Percentiles rank a stretch among this genome's conserved stretches.
Conservation (phyloP, 768 basidiomycete genomes). For the Butyriboletus loyo region DNA sequence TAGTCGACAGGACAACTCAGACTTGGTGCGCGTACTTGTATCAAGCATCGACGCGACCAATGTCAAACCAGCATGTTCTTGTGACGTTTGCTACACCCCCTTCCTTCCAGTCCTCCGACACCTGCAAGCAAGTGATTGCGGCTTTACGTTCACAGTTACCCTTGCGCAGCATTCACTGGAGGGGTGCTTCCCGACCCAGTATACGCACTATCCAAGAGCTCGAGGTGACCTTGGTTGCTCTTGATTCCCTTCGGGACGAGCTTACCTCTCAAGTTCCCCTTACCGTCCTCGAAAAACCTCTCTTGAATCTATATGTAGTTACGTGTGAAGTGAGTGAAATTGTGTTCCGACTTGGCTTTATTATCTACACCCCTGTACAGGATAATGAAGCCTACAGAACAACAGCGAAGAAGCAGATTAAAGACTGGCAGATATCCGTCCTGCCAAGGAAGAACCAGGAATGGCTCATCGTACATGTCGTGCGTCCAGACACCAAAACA, state of each 20-base stretch:
- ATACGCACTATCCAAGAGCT: slow-evolving; percentile 88
- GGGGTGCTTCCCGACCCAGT: slow-evolving; percentile 62
- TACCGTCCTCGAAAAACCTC: slow-evolving; percentile 79
- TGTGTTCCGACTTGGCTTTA: background rate
- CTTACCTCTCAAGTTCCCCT: slow-evolving; percentile 71
- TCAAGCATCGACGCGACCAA: slow-evolving; percentile 9
- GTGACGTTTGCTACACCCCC: slow-evolving; percentile 67
- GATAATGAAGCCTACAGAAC: slow-evolving; percentile 74
- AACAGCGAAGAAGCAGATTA: slow-evolving; percentile 78
- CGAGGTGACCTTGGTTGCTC: slow-evolving; percentile 66
- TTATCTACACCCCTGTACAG: slow-evolving; percentile 30
- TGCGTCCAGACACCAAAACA: slow-evolving; percentile 64
- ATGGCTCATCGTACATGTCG: slow-evolving; percentile 88
- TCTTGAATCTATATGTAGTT: slow-evolving; percentile 84
- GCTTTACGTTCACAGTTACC: slow-evolving; percentile 74
- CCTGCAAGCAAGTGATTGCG: slow-evolving; percentile 66
- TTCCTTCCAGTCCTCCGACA: slow-evolving; percentile 63
- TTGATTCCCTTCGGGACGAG: slow-evolving; percentile 70
- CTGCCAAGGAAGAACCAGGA: slow-evolving; percentile 78
- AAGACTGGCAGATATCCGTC: slow-evolving; percentile 81
- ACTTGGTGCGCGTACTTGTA: background rate
- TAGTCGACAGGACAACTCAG: background rate
- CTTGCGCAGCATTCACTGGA: slow-evolving; percentile 92
- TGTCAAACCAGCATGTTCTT: slow-evolving; percentile 52
- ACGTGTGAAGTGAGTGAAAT: slow-evolving; percentile 75